Conservation (phyloP, 148 eudicot genomes). For the Rhododendron mucronatum region DNA sequence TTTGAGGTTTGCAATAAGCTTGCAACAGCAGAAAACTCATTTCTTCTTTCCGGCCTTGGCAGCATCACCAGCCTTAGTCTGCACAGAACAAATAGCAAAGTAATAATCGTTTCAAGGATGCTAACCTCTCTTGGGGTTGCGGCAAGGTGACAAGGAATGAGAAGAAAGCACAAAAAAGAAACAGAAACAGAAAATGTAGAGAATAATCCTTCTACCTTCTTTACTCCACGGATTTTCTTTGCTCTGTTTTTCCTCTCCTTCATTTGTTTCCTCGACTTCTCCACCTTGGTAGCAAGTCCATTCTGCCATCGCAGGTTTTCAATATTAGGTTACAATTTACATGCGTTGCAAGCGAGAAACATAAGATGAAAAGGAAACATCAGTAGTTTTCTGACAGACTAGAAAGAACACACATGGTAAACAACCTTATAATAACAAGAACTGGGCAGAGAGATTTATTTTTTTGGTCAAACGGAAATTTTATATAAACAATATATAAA, state of each 20-base stretch:
- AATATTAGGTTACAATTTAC: not conserved
- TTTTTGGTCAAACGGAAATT: no score
- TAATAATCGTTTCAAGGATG: not conserved
- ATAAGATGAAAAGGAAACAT: not conserved
- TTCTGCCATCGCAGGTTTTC: conserved; percentile 31
- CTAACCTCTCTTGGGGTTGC: no score
- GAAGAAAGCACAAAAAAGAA: not conserved
- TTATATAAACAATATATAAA: not conserved
- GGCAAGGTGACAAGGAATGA: not conserved
- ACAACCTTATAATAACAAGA: not conserved
- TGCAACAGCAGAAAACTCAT: conserved; percentile 12
- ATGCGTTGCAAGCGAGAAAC: not conserved
- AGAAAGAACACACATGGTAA: not conserved
- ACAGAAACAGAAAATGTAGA: not conserved
- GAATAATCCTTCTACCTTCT: conserved; percentile 45
- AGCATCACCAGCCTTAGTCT: conserved; percentile 56
- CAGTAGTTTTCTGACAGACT: not conserved
- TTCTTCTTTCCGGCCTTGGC: conserved; percentile 60
- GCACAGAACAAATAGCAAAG: not conserved
- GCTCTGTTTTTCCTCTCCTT: conserved; percentile 88
- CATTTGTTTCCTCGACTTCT: conserved; percentile 78
- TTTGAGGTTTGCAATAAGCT: not conserved
- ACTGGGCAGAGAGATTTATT: not conserved
- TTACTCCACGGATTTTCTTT: conserved; percentile 84
- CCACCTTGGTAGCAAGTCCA: conserved; percentile 75